Evolutionary conservation across 495 filamentous ascomycete genomes (phyloP), one percentile per base, ranked within the genome.

Genomic region (Talaromyces thailandensis): DNA sequence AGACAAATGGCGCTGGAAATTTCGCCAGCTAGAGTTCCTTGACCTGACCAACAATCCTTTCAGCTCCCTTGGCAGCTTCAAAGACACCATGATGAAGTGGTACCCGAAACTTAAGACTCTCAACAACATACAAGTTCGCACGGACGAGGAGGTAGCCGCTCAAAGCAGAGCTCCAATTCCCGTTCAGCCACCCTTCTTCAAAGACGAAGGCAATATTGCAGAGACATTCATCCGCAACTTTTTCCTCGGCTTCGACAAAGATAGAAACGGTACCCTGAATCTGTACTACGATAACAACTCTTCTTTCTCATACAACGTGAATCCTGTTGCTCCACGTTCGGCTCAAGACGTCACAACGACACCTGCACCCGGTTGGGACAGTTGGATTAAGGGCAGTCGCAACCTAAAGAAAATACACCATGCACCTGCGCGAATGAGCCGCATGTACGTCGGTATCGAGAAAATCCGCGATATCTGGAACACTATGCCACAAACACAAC

Each of bases 231-330:
- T 96, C 48, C 80, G 80, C 37, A 81, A 84, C 18, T 95, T 96
- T 72, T 86, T 96, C 56, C 63, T 79, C 3, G 78, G 83, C 50
- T 96, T 87, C 68, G 93, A 98, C 73, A 82, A 67, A 29, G 84
- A 94, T 65, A 87, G 92, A 3, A 70, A 72, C 37, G 74, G 72
- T 8, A 78, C 96, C 1, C 73, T 84, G 3, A 74, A 78, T 40
- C 80, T 81, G 32, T 89, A 89, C 65, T 97, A 97, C 75, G 92
- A 96, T 70, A 73, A 76, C 16, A 72, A 84, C 24, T 93, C 91
- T 26, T 82, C 79, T n/a, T 93, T 95, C 71, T 93, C 93, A 2
- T 68, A 93, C 16, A 83, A 85, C 24, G 80, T 90, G 67, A 91
- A 90, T 68, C 82, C 85, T 1, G 74, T 78, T 18, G 84, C 86